Percentiles rank a stretch among this genome's conserved stretches.
Conservation (phyloP, 257 asterid species). For the Nicotiana tabacum region DNA sequence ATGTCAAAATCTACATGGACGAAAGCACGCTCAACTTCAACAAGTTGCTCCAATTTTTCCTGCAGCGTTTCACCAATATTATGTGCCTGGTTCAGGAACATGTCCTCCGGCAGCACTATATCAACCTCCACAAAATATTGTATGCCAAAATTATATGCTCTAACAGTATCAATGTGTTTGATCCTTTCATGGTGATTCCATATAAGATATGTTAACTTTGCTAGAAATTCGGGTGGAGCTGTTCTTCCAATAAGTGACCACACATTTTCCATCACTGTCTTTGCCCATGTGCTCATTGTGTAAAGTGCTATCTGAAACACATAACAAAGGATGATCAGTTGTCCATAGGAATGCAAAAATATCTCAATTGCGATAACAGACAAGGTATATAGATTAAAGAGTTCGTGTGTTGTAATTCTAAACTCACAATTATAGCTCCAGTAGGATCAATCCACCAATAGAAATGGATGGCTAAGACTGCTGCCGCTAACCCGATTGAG, state of each 20-base stretch:
- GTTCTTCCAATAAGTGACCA: conserved; percentile 80
- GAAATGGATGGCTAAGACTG: conserved; percentile 66
- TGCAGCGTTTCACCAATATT: conserved; percentile 82
- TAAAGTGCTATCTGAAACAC: conserved; percentile 66
- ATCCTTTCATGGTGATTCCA: conserved; percentile 83
- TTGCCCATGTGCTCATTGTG: conserved; percentile 84
- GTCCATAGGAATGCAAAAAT: not conserved
- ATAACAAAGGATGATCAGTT: not conserved
- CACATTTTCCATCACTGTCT: conserved; percentile 79
- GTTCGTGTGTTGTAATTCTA: not conserved
- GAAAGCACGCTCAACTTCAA: conserved; percentile 84
- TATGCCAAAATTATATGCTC: conserved; percentile 82
- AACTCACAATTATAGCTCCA: conserved; percentile 76
- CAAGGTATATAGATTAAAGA: not conserved
- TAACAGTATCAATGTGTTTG: conserved; percentile 76
- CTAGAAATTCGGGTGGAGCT: conserved; percentile 91
- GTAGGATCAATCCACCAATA: conserved; percentile 97
- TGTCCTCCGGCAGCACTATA: conserved; percentile 71
- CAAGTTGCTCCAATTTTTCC: conserved; percentile 74
- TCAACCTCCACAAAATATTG: conserved; percentile 94
- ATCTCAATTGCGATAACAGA: not conserved
- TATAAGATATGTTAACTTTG: conserved; percentile 68
- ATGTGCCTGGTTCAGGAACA: conserved; percentile 70
- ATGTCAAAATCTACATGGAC: conserved; percentile 86
- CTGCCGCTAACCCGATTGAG: conserved; percentile 68